Evolutionary conservation across 78 protist genomes (phyloP).

Genomic region (Cavenderia fasciculata): DNA sequence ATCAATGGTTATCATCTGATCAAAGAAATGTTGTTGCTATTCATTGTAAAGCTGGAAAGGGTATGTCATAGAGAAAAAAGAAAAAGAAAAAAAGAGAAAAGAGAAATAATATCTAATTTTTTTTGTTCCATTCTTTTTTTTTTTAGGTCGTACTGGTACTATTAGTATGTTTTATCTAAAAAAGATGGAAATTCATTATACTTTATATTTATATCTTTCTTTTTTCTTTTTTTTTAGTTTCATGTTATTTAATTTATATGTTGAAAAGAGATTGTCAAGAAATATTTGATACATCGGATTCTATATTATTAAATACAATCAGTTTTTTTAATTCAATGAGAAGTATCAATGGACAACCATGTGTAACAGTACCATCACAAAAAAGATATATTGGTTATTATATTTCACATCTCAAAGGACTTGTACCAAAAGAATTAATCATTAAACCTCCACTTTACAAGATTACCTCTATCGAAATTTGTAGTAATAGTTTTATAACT

Average conservation of each 20-base stretch:
- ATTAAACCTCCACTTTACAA: conserved; percentile 13
- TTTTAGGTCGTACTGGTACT: conserved; percentile 66
- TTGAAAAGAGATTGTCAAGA: conserved; percentile 18
- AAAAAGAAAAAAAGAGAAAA: no score
- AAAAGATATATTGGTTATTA: conserved; percentile 59
- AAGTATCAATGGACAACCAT: conserved; percentile 1
- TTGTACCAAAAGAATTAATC: not conserved
- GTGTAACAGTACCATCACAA: conserved; percentile 71
- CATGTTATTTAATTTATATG: conserved; percentile 3
- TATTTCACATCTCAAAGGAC: conserved; percentile 10
- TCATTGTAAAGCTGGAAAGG: conserved; percentile 74
- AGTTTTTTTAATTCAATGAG: conserved; percentile 32
- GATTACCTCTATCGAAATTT: not conserved
- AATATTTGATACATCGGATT: conserved; percentile 20
- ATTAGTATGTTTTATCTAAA: no score
- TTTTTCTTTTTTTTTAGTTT: no score
- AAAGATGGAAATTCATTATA: no score
- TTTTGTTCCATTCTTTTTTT: no score
- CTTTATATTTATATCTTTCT: no score
- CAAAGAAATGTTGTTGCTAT: conserved; percentile 39
- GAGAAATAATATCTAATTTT: no score
- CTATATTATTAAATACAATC: conserved; percentile 1
- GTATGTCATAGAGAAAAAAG: no score
- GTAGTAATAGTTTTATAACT: not conserved
- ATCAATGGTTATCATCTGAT: conserved; percentile 22